Conservation (phyloP, 2,329 filamentous ascomycete species). For the Xylaria sp. region DNA sequence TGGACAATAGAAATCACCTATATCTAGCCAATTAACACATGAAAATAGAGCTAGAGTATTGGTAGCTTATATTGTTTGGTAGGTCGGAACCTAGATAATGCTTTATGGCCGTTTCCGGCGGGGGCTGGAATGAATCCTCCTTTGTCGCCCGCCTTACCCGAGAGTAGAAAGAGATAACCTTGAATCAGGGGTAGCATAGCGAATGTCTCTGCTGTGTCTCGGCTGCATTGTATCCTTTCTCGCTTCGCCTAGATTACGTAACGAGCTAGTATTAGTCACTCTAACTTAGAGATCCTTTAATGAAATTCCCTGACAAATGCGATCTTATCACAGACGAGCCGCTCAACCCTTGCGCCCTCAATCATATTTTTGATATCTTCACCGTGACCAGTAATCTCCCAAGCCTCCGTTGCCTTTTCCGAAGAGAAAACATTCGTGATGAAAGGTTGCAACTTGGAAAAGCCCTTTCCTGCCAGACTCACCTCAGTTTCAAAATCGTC, state of each 20-base stretch:
- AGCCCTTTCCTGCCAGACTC: not conserved
- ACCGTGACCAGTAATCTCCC: conserved; percentile 17
- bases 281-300: too few species aligned
- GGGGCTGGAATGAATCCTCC: not conserved
- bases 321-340: not conserved
- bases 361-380: conserved; percentile 31
- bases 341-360: not conserved
- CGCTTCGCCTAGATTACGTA: too few species aligned
- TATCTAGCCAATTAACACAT: not conserved
- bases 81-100: not conserved
- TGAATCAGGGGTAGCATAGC: too few species aligned
- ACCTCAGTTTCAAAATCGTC: conserved; percentile 15
- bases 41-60: not conserved
- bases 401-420: conserved; percentile 21
- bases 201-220: too few species aligned
- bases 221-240: too few species aligned
- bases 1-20: not conserved
- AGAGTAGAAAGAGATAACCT: too few species aligned
- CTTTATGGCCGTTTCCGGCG: not conserved
- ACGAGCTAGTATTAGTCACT: too few species aligned
- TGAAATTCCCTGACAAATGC: too few species aligned
- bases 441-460: conserved; percentile 5
- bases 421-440: conserved; percentile 25
- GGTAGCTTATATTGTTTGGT: not conserved
- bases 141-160: too few species aligned